Evolutionary conservation across 2,329 filamentous ascomycete species (phyloP).

Genomic region (Neopestalotiopsis sp.): DNA sequence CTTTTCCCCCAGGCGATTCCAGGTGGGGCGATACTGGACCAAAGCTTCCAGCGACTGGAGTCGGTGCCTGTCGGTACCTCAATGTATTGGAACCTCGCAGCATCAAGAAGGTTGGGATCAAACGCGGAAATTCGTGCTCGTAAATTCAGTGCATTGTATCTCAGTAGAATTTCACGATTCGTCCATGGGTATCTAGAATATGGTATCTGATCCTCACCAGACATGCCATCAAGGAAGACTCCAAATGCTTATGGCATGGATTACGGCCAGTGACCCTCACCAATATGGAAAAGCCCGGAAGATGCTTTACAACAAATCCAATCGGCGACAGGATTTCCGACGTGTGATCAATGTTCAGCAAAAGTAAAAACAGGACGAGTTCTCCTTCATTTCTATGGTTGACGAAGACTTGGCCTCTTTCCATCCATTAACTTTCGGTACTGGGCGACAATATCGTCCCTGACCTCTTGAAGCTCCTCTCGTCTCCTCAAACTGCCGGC

Average conservation of each 20-base stretch:
- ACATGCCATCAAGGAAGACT: background rate
- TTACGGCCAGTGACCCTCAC: background rate
- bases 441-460: slow-evolving; percentile 73
- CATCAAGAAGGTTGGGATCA: no score
- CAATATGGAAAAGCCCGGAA: background rate
- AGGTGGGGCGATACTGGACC: background rate
- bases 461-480: slow-evolving; percentile 74
- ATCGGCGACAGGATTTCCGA: no score
- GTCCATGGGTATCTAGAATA: background rate
- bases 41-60: background rate
- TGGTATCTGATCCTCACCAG: background rate
- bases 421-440: slow-evolving; percentile 75
- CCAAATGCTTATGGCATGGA: background rate
- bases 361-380: no score
- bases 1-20: background rate
- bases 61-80: no score
- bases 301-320: background rate
- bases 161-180: no score
- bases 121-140: no score
- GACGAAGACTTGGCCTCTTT: slow-evolving; percentile 33
- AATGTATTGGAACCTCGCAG: no score
- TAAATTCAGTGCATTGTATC: no score
- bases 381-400: background rate
- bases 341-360: background rate
- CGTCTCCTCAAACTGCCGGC: slow-evolving; percentile 72